Percentiles rank a stretch among this genome's conserved stretches.
Evolutionary conservation across 2,329 filamentous ascomycete genomes (phyloP).

Genomic region (Neophaeococcomyces aloes): DNA sequence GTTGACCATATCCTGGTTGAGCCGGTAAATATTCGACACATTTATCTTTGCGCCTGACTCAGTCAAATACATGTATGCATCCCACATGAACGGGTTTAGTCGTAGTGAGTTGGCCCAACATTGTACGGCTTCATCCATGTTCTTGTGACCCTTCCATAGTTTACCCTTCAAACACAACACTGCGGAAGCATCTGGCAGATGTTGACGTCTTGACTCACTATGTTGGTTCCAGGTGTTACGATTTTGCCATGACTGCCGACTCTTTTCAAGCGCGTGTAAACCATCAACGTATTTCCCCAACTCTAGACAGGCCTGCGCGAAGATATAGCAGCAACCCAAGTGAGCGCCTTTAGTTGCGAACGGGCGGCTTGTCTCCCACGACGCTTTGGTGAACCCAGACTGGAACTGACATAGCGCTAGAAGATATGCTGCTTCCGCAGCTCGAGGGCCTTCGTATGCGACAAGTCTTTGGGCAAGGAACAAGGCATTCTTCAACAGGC

Average conservation of each 20-base stretch:
- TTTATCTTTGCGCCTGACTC: constrained; percentile 65
- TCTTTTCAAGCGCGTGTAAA: constrained; percentile 71
- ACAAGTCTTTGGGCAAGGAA: constrained; percentile 83
- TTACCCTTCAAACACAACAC: constrained; percentile 79
- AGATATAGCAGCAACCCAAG: constrained; percentile 80
- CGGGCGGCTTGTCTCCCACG: constrained; percentile 70
- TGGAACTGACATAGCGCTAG: constrained; percentile 76
- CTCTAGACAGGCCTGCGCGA: constrained; percentile 76
- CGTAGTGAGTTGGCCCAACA: constrained; percentile 84
- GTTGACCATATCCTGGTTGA: constrained; percentile 53
- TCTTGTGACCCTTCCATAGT: constrained; percentile 67
- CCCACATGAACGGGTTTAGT: constrained; percentile 94
- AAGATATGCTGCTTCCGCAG: constrained; percentile 70
- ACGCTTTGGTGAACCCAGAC: constrained; percentile 70
- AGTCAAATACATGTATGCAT: constrained; percentile 81
- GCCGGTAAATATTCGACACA: constrained; percentile 75
- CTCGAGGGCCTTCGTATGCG: constrained; percentile 68
- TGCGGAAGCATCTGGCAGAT: constrained; percentile 71
- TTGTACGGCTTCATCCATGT: constrained; percentile 71
- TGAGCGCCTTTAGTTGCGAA: constrained; percentile 62
- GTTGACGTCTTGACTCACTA: constrained; percentile 61
- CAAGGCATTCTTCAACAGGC: constrained; percentile 76
- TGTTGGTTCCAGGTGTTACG: constrained; percentile 75
- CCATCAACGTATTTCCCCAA: constrained; percentile 73
- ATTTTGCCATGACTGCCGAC: constrained; percentile 61